These are phyloP conservation scores for Fragilariopsis cylindrus DNA, from an alignment of 108 stramenopile species.

Conservation along the genomic window DNA sequence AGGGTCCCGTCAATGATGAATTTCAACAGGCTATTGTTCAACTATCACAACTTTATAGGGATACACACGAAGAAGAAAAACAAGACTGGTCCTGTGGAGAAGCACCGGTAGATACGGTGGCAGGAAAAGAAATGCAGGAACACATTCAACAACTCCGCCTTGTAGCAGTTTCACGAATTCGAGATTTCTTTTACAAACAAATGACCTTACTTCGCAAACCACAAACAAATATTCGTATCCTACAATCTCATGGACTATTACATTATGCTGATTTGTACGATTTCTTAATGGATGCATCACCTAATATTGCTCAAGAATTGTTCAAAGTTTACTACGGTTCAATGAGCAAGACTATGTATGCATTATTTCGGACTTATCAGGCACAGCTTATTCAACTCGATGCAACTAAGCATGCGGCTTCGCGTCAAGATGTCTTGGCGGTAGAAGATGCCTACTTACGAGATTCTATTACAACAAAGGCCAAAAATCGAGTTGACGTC, in stretches of 20 bases:
- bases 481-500: slow-evolving; percentile 93
- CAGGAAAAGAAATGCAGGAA: slow-evolving; percentile 89
- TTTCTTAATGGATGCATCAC: slow-evolving; percentile 87
- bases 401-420: slow-evolving; percentile 74
- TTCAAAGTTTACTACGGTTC: slow-evolving; percentile 89
- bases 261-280: slow-evolving; percentile 86
- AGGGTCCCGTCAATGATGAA: slow-evolving; percentile 85
- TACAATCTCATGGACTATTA: slow-evolving; percentile 92
- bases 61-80: slow-evolving; percentile 64
- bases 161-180: slow-evolving; percentile 82
- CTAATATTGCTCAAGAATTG: slow-evolving; percentile 89
- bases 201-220: slow-evolving; percentile 72
- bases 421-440: slow-evolving; percentile 92
- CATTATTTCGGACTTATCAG: slow-evolving; percentile 95
- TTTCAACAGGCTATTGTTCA: slow-evolving; percentile 91
- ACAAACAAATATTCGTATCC: slow-evolving; percentile 95
- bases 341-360: slow-evolving; percentile 92
- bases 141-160: slow-evolving; percentile 86
- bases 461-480: slow-evolving; percentile 86
- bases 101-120: slow-evolving; percentile 80
- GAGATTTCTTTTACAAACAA: slow-evolving; percentile 85
- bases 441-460: slow-evolving; percentile 90
- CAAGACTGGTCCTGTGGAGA: slow-evolving; percentile 46
- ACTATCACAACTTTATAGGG: slow-evolving; percentile 82
- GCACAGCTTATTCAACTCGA: slow-evolving; percentile 92